Conservation (phyloP, 148 eudicot species). For the Persicaria maculosa region DNA sequence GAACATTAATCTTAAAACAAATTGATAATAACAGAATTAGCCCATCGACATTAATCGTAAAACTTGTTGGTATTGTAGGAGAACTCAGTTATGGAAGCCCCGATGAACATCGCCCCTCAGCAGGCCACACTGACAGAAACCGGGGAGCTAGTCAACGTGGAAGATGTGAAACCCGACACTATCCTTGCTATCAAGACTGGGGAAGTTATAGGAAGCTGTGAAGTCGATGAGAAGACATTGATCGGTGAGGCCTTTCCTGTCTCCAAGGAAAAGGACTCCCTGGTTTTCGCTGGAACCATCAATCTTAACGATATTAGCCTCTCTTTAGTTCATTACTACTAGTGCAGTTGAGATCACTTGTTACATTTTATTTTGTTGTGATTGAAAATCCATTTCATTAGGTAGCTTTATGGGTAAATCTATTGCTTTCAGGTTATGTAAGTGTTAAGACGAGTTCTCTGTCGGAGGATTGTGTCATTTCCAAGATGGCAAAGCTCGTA, state of each 20-base stretch:
- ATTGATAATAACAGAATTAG: too few relatives aligned
- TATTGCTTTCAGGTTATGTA: conserved; percentile 49
- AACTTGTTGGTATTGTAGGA: conserved; percentile 17
- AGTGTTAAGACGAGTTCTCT: conserved; percentile 56
- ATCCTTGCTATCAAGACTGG: conserved; percentile 35
- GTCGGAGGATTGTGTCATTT: conserved; percentile 75
- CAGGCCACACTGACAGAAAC: conserved; percentile 36
- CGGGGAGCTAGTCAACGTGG: conserved; percentile 33
- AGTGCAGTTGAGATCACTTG: background rate
- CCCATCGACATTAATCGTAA: too few relatives aligned
- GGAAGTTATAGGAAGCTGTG: conserved; percentile 26
- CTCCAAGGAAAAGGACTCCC: conserved; percentile 25
- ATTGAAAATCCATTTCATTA: too few relatives aligned
- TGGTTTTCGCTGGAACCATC: conserved; percentile 33
- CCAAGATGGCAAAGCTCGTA: conserved; percentile 77
- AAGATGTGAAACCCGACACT: conserved; percentile 27
- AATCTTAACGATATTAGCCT: background rate
- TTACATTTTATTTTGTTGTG: too few relatives aligned
- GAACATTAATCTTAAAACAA: too few relatives aligned
- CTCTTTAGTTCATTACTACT: too few relatives aligned
- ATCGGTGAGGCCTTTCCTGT: conserved; percentile 44
- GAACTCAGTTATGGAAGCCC: conserved; percentile 38
- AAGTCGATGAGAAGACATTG: conserved; percentile 29
- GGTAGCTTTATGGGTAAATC: background rate
- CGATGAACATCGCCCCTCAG: conserved; percentile 36